Evolutionary conservation across 352 stramenopile species (phyloP).

Genomic region (Poterioochromonas sp.): DNA sequence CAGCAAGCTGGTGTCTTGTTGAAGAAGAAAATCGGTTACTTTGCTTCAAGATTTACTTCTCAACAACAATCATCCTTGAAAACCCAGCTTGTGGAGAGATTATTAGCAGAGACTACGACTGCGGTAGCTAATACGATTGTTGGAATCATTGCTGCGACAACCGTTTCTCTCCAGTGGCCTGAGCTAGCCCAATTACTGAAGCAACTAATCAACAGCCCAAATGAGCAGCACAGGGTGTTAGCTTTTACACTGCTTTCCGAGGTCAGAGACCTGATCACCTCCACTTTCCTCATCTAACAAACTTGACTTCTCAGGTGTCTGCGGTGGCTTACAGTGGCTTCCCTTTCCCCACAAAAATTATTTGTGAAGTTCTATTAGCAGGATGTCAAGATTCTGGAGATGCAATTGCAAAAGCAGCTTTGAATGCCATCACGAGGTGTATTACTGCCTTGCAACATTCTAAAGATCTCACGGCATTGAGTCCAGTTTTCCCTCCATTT

Average conservation of each 20-base stretch:
- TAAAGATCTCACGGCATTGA: slow-evolving; percentile 52
- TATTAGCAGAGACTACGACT: background rate
- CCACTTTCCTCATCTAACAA: background rate
- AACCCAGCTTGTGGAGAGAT: background rate
- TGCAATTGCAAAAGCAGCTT: slow-evolving; percentile 53
- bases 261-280: background rate
- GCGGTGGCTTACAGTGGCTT: slow-evolving; percentile 50
- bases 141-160: background rate
- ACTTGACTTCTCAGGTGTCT: slow-evolving; percentile 28
- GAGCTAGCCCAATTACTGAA: background rate
- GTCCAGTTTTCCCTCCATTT: slow-evolving; percentile 51
- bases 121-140: background rate
- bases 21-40: slow-evolving; percentile 1
- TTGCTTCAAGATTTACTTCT: background rate
- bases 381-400: slow-evolving; percentile 51
- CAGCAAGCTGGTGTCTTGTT: background rate
- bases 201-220: background rate
- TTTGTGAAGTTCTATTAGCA: slow-evolving; percentile 50
- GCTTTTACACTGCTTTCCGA: background rate
- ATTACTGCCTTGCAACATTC: slow-evolving; percentile 48
- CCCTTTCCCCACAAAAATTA: no score
- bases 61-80: background rate
- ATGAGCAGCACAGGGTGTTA: background rate
- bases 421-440: slow-evolving; percentile 41
- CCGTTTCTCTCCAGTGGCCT: background rate